A percentile compares a stretch with the other conserved stretches of the same genome.
phyloP scores from a whole-genome alignment of 352 stramenopile genomes.

The Phytophthora rubi region DNA sequence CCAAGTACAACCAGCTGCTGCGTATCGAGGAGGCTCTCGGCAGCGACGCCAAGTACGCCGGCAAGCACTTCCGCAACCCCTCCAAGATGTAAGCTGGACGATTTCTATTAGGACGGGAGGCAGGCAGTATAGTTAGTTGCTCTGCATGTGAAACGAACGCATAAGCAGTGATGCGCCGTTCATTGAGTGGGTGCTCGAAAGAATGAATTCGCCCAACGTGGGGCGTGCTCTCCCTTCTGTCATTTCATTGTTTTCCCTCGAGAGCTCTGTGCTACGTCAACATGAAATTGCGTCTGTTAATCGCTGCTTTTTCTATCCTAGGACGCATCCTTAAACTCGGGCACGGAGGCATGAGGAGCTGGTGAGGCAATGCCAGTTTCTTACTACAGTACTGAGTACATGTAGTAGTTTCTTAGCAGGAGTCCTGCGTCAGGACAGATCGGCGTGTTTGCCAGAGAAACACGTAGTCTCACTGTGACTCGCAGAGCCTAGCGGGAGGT shows the following conservation, averaged over 20 bases:
- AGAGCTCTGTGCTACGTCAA: no score
- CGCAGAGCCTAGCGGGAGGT: no score
- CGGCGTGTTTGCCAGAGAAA: no score
- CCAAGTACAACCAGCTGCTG: conserved; percentile 99
- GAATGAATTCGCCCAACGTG: conserved; percentile 7
- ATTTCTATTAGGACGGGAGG: conserved; percentile 18
- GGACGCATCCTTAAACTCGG: no score
- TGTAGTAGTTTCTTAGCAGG: no score
- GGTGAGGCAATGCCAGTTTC: no score
- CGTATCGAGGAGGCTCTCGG: conserved; percentile 98
- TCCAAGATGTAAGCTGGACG: conserved; percentile 54
- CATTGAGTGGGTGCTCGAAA: neutral
- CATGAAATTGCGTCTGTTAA: no score
- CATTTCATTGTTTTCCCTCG: neutral
- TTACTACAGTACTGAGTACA: no score
- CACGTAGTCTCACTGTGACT: no score
- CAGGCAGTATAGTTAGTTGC: conserved; percentile 16
- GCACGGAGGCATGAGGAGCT: no score
- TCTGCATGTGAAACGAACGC: neutral
- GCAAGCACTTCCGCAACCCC: conserved; percentile 82
- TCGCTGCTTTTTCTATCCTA: no score
- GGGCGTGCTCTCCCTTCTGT: neutral
- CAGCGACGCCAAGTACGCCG: conserved; percentile 91
- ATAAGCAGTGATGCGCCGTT: neutral
- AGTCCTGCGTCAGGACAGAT: no score